Conservation (phyloP, 371 early-diverging fungal genomes). For the Polyrhizophydium stewartii region DNA sequence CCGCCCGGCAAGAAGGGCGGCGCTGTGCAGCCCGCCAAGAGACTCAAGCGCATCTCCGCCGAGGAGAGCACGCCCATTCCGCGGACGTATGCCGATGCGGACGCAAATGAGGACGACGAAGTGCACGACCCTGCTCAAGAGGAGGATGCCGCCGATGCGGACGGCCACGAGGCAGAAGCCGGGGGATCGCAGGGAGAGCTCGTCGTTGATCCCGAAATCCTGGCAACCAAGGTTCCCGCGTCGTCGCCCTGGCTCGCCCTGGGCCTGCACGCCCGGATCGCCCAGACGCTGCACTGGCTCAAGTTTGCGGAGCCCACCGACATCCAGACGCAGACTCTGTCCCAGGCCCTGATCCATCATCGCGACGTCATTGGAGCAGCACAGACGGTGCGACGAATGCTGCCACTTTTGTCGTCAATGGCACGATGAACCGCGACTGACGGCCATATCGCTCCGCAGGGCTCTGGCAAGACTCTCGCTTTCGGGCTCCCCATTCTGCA, state of each 20-base stretch:
- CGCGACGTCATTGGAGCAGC: conserved; percentile 97
- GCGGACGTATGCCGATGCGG: not conserved
- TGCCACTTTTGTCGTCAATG: not conserved
- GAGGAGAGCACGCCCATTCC: not conserved
- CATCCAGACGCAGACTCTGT: conserved; percentile 87
- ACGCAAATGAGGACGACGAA: not conserved
- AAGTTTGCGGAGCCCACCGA: conserved; percentile 84
- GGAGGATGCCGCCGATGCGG: no score
- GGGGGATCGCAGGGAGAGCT: not conserved
- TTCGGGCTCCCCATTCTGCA: conserved; percentile 57
- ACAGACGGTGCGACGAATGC: conserved; percentile 65
- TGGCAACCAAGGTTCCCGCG: not conserved
- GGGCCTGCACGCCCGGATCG: conserved; percentile 27
- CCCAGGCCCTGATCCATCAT: conserved; percentile 61
- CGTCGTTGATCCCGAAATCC: not conserved
- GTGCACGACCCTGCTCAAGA: no score
- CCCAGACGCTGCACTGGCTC: conserved; percentile 63
- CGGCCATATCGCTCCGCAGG: conserved; percentile 18
- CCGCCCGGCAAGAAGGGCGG: not conserved
- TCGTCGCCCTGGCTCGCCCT: not conserved
- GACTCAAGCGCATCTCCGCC: conserved; percentile 2
- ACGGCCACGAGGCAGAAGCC: not conserved
- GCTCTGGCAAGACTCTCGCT: conserved; percentile 75
- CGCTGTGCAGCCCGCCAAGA: not conserved
- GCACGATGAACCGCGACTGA: not conserved